Percentiles rank a stretch among this genome's conserved stretches.
These are phyloP conservation scores for fission yeast (Schizosaccharomyces pombe) DNA, from an alignment of 805 yeast genomes.

Conservation along the genomic window DNA sequence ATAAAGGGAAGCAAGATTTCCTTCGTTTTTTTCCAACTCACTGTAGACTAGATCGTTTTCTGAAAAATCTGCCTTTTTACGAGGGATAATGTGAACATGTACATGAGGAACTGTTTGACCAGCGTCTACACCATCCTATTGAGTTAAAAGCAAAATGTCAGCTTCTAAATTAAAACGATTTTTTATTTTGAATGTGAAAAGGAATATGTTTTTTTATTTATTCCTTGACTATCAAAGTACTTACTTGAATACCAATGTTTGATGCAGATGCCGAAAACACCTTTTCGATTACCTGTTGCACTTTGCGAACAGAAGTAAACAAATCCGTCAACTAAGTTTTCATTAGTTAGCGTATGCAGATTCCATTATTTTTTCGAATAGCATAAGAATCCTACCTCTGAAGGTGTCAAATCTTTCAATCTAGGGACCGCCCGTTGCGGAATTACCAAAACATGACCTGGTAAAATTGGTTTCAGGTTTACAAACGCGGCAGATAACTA, in stretches of 20 bases:
- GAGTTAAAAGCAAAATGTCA: neutral
- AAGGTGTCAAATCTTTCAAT: conserved; percentile 43
- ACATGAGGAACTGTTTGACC: conserved; percentile 5
- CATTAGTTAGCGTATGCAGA: neutral
- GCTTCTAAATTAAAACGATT: too few species aligned
- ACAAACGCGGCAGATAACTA: conserved; percentile 55
- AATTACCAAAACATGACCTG: conserved; percentile 80
- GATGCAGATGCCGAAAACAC: conserved; percentile 58
- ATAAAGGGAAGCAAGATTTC: conserved; percentile 17
- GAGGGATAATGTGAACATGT: conserved; percentile 65
- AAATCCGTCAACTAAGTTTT: conserved; percentile 14
- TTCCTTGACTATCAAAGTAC: conserved; percentile 92
- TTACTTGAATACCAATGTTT: conserved; percentile 88
- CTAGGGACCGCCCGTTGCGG: conserved; percentile 51
- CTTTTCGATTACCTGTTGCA: conserved; percentile 42
- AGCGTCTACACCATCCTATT: conserved; percentile 1
- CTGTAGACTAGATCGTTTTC: conserved; percentile 59
- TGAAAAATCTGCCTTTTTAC: conserved; percentile 29
- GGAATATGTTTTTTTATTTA: too few species aligned
- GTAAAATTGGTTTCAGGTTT: conserved; percentile 72
- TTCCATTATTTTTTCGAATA: neutral
- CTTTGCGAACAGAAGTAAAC: conserved; percentile 53
- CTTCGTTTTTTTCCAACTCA: conserved; percentile 33
- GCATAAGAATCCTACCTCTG: conserved; percentile 22
- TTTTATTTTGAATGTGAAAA: too few species aligned